phyloP scores from a whole-genome alignment of 192 early-diverging fungal genomes.

The Thoreauomyces humboldtii region DNA sequence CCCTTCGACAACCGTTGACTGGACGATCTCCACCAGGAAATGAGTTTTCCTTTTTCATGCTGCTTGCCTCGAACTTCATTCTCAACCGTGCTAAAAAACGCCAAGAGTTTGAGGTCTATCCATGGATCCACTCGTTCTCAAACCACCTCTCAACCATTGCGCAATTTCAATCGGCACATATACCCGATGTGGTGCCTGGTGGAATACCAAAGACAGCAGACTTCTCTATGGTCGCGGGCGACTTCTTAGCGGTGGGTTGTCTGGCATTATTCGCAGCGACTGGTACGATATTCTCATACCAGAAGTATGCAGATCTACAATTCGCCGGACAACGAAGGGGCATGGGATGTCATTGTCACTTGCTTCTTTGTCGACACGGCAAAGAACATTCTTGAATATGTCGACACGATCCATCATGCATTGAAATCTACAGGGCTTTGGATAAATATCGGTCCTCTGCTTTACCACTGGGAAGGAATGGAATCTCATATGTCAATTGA shows the following conservation, averaged over 20 bases:
- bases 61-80: slow-evolving; percentile 89
- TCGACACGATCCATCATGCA: slow-evolving; percentile 75
- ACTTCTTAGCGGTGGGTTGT: slow-evolving; percentile 94
- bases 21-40: no score
- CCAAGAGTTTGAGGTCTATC: slow-evolving; percentile 74
- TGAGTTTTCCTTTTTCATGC: slow-evolving; percentile 97
- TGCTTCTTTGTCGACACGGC: slow-evolving; percentile 99
- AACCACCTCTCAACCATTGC: slow-evolving; percentile 60
- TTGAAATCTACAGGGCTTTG: slow-evolving; percentile 59
- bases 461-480: slow-evolving; percentile 94
- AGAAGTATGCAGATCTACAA: no score
- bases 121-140: slow-evolving; percentile 91
- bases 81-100: slow-evolving; percentile 70
- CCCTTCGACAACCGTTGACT: no score
- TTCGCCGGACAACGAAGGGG: neutral
- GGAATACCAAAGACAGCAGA: slow-evolving; percentile 64
- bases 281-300: slow-evolving; percentile 61
- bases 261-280: no score
- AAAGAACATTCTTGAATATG: slow-evolving; percentile 84
- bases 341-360: slow-evolving; percentile 87
- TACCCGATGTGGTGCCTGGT: slow-evolving; percentile 83
- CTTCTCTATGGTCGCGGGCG: slow-evolving; percentile 97
- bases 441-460: slow-evolving; percentile 61
- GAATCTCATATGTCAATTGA: slow-evolving; percentile 81
- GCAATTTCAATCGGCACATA: slow-evolving; percentile 63